A percentile compares a stretch with the other conserved stretches of the same genome.
Evolutionary conservation across 768 basidiomycete genomes (phyloP).

Genomic region (Tephrocybe sp.): DNA sequence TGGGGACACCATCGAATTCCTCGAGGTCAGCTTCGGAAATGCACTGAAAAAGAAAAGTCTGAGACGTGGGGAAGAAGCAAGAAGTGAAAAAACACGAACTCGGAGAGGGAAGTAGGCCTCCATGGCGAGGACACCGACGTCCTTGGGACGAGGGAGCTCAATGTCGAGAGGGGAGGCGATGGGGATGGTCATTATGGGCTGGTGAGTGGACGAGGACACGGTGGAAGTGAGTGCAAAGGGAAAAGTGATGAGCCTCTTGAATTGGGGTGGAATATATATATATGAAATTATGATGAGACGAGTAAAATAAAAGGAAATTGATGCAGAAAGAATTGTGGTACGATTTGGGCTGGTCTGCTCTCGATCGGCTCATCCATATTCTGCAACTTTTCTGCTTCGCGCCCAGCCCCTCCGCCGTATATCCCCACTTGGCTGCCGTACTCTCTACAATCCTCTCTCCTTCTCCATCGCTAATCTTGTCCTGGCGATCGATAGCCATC

Average conservation of each 20-base stretch:
- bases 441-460: not conserved
- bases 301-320: slow-evolving; percentile 35
- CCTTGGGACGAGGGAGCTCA: slow-evolving; percentile 70
- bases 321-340: slow-evolving; percentile 43
- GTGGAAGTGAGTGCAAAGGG: slow-evolving; percentile 15
- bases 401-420: not conserved
- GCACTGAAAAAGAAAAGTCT: slow-evolving; percentile 56
- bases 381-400: not conserved
- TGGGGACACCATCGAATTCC: slow-evolving; percentile 88
- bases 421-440: slow-evolving; percentile 1
- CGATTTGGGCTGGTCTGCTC: slow-evolving; percentile 28
- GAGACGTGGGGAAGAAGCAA: slow-evolving; percentile 7
- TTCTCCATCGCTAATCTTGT: not conserved
- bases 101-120: slow-evolving; percentile 95
- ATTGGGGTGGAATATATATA: slow-evolving; percentile 18
- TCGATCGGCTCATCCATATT: slow-evolving; percentile 12
- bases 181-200: slow-evolving; percentile 40
- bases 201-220: slow-evolving; percentile 7
- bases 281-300: slow-evolving; percentile 33
- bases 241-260: slow-evolving; percentile 12
- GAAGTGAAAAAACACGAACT: slow-evolving; percentile 40
- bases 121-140: slow-evolving; percentile 92
- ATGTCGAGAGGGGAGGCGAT: slow-evolving; percentile 31
- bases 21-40: slow-evolving; percentile 96
- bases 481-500: not conserved